phyloP scores from a whole-genome alignment of 1,284 basidiomycete genomes.

The Irpex lacteus region DNA sequence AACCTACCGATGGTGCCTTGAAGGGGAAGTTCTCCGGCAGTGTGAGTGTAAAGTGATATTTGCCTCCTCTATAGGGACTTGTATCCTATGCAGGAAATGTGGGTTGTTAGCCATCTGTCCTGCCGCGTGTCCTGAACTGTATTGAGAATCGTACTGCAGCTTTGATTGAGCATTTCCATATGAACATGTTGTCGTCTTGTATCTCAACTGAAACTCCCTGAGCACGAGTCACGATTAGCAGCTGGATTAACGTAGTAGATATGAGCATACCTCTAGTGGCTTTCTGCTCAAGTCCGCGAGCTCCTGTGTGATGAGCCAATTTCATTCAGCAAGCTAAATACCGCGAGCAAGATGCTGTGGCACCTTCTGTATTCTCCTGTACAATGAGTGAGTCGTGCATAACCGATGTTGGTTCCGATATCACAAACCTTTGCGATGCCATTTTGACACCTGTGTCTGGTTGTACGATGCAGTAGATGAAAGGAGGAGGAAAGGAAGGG shows the following conservation, averaged over 20 bases:
- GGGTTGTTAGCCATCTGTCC: neutral
- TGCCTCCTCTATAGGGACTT: constrained; percentile 85
- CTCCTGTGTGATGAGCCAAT: constrained; percentile 43
- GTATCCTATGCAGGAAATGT: constrained; percentile 45
- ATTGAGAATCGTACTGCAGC: constrained; percentile 58
- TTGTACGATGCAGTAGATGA: neutral
- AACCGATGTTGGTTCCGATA: neutral
- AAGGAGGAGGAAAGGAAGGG: neutral
- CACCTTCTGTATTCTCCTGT: constrained; percentile 72
- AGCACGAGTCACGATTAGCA: neutral
- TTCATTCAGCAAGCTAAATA: constrained; percentile 3
- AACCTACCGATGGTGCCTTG: constrained; percentile 78
- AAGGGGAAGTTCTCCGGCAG: constrained; percentile 85
- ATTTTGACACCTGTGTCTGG: constrained; percentile 27
- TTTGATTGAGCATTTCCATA: constrained; percentile 78
- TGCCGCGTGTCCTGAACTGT: neutral
- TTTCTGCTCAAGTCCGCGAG: constrained; percentile 53
- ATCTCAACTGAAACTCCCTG: constrained; percentile 64
- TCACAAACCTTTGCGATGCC: constrained; percentile 55
- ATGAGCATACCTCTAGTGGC: constrained; percentile 53
- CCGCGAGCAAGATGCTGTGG: constrained; percentile 6
- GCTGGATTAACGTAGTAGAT: neutral
- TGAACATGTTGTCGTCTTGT: constrained; percentile 70
- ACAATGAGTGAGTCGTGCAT: constrained; percentile 6
- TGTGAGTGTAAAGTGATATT: constrained; percentile 71